Evolutionary conservation across 768 basidiomycete genomes (phyloP), one percentile per base, ranked within the genome.

Genomic region (Phylloporus sp.): DNA sequence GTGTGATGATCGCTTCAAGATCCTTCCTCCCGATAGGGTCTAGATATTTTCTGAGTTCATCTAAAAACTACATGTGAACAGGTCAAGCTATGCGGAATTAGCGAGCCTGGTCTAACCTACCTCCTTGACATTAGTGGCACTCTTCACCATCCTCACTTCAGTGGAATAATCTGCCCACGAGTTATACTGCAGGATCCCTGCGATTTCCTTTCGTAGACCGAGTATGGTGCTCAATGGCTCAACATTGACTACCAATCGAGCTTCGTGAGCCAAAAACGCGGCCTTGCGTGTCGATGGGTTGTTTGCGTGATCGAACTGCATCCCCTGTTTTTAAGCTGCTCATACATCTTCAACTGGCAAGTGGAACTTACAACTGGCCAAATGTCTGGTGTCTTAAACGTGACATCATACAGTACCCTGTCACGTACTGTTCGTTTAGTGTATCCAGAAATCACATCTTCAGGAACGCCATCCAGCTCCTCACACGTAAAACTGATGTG

Each of bases 121-220:
- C 45, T 82, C 72, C 57, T 76, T 67, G 7, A 87, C 83, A 20
- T 76, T 78, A 39, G 80, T 70, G 1, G 80, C 85, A 32, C 73
- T 78, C 69, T 92, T 91, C 57, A 88, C 80, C 90, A 92, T 92
- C 73, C 90, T 90, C 41, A 81, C 78, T 64, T 94, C 91, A 2
- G 91, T 90, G 36, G 84, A 69, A 64, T 86, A 93, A 67, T 89
- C 90, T 1, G 89, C 91, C 84, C 89, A 92, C 8, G 81, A 90
- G 20, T 81, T 69, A 62, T 93, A 94, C 10, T 80, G 80, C 13
- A 94, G 73, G 10, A 93, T 62, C 35, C 69, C 71, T 1, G 86
- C 84, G 41, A 88, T 84, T 62, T 83, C 66, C 28, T 85, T 82
- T 38, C 91, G 86, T 3, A 93, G 75, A 43, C 76, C 76, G 41